Evolutionary conservation across 371 early-diverging fungal species (phyloP).

Genomic region (Mortierella sp.): DNA sequence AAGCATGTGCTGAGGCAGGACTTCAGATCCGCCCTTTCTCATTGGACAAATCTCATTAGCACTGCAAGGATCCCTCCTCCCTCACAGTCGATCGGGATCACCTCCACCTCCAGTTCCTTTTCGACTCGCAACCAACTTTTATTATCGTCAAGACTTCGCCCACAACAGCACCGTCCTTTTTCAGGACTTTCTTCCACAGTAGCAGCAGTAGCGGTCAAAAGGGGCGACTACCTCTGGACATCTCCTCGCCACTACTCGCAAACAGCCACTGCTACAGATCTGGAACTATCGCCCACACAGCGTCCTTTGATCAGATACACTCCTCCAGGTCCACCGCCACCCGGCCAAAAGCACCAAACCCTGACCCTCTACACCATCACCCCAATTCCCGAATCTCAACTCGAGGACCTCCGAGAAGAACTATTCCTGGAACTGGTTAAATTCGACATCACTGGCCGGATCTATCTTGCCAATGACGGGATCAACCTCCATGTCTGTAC

Average conservation of each 20-base stretch:
- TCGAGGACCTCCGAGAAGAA: constrained; percentile 39
- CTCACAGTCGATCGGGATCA: neutral
- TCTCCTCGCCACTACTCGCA: neutral
- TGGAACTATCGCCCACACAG: neutral
- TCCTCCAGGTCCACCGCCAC: constrained; percentile 30
- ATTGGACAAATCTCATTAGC: neutral
- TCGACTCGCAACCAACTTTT: neutral
- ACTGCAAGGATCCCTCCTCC: neutral
- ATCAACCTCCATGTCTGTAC: constrained; percentile 80
- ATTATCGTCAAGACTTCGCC: neutral
- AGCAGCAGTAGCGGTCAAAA: neutral
- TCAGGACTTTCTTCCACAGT: neutral
- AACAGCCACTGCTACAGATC: neutral
- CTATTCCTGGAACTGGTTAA: constrained; percentile 58
- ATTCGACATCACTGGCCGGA: constrained; percentile 69
- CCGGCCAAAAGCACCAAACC: constrained; percentile 41
- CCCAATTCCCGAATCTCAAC: constrained; percentile 25
- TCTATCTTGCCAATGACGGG: constrained; percentile 71
- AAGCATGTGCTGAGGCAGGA: constrained; percentile 23
- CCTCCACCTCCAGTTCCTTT: neutral
- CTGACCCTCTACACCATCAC: constrained; percentile 54
- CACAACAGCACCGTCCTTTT: neutral
- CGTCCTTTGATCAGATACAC: constrained; percentile 26
- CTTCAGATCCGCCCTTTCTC: constrained; percentile 12
- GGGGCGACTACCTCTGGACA: neutral